phyloP scores from a whole-genome alignment of 1,139 yeast species.

The Suhomyces atakaporum region DNA sequence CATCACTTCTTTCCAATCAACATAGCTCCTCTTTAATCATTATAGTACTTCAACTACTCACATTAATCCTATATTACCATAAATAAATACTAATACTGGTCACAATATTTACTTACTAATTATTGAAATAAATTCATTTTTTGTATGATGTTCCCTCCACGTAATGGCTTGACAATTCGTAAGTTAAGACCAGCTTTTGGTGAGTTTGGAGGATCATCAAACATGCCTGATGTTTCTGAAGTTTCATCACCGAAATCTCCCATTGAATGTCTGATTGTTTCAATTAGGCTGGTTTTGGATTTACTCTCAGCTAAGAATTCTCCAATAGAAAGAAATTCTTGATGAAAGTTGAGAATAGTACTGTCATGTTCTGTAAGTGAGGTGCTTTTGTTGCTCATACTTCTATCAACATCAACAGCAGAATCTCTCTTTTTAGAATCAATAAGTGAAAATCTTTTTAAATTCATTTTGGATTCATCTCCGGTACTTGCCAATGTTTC shows the following conservation, averaged over 20 bases:
- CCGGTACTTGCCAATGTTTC: slow-evolving; percentile 13
- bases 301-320: slow-evolving; percentile 19
- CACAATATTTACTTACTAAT: slow-evolving; percentile 1
- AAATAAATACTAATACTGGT: no score
- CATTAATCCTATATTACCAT: no score
- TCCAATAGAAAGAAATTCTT: slow-evolving; percentile 19
- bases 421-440: slow-evolving; percentile 12
- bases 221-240: slow-evolving; percentile 24
- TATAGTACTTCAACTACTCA: no score
- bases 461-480: slow-evolving; percentile 10
- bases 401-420: slow-evolving; percentile 9
- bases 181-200: slow-evolving; percentile 52
- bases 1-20: no score
- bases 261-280: slow-evolving; percentile 15
- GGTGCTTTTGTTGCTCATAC: slow-evolving; percentile 8
- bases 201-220: slow-evolving; percentile 25
- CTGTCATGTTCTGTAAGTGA: slow-evolving; percentile 14
- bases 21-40: no score
- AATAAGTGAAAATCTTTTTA: slow-evolving; percentile 14
- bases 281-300: slow-evolving; percentile 15
- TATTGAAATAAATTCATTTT: slow-evolving; percentile 19
- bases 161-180: slow-evolving; percentile 65
- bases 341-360: slow-evolving; percentile 19
- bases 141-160: slow-evolving; percentile 49
- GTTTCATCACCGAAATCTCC: slow-evolving; percentile 16